Evolutionary conservation across 139 green algal genomes (phyloP), one percentile per base, ranked within the genome.

Genomic region (Choricystis sp.): DNA sequence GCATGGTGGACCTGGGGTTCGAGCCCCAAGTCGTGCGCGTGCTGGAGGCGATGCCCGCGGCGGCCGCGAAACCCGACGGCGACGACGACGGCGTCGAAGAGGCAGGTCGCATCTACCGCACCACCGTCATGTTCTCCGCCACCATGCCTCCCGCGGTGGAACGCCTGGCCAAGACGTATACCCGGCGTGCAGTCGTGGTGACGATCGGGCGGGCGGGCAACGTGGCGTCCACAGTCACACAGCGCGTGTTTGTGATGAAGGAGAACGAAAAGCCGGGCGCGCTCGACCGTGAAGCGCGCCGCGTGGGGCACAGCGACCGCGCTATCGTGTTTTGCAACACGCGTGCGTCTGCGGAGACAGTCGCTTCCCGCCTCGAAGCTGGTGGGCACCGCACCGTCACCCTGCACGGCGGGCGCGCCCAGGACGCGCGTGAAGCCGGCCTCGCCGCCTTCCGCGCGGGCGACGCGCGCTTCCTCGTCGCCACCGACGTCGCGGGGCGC

Each of bases 1-100:
- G 92, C 60, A 99, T 99, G 93, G 97, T 99, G 28, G 93, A 99
- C 68, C 83, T 99, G 72, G 93, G 93, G 19, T 98, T 99, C 67
- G 92, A 98, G 74, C 92, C 91, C 19, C 91, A 97, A 82, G 88
- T 96, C 24, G 80, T 86, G 27, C 74, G 70, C 3, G 86, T 96
- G 56, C 75, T 96, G 62, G 92, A 97, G 56, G 83, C 85, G 20
- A 98, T 99, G 92, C 89, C 92, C 2, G 77, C 63, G 52, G 71
- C 67, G 56, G 93, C 88, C 61, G 78, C 98, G 49, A 96, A 96
- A 72, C 91, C 93, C 1, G 88, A 94, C 64, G 79, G 90, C 59
- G 89, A 95, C 49, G 84, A 83, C 20, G 72, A 52, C 9, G n/a
- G n/a, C n/a, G n/a, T n/a, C n/a, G 40, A 52, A 52, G 40, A 90